Percentiles rank a stretch among this genome's conserved stretches.
These are phyloP conservation scores for Candida sp. DNA, from an alignment of 1,139 yeast genomes.

Conservation along the genomic window DNA sequence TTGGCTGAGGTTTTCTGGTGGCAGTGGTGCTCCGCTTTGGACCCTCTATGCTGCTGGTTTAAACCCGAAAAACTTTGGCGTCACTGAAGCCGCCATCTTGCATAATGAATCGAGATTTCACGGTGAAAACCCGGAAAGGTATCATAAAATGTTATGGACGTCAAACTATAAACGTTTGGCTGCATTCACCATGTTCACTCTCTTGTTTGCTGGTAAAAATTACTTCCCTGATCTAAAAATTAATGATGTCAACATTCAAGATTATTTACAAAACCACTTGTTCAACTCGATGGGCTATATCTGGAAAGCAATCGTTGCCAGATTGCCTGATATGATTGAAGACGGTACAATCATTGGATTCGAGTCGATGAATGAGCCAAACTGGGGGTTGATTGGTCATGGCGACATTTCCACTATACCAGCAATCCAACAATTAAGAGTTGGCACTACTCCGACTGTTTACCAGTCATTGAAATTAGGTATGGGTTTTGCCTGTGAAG, in stretches of 20 bases:
- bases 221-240: slow-evolving; percentile 71
- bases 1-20: slow-evolving; percentile 92
- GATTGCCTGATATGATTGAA: slow-evolving; percentile 53
- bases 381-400: slow-evolving; percentile 58
- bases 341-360: slow-evolving; percentile 63
- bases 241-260: slow-evolving; percentile 74
- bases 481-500: slow-evolving; percentile 64
- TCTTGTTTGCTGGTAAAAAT: slow-evolving; percentile 74
- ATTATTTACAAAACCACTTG: slow-evolving; percentile 66
- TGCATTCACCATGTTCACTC: slow-evolving; percentile 76
- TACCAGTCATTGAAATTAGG: slow-evolving; percentile 63
- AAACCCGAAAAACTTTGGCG: slow-evolving; percentile 65
- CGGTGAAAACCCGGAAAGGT: slow-evolving; percentile 31
- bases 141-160: slow-evolving; percentile 92
- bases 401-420: slow-evolving; percentile 47
- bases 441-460: slow-evolving; percentile 68
- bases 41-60: slow-evolving; percentile 93
- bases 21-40: slow-evolving; percentile 96
- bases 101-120: slow-evolving; percentile 50
- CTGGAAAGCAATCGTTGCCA: slow-evolving; percentile 44
- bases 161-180: slow-evolving; percentile 81
- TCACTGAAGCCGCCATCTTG: slow-evolving; percentile 72
- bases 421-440: slow-evolving; percentile 50
- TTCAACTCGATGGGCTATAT: slow-evolving; percentile 53
- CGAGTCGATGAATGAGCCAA: slow-evolving; percentile 90